Evolutionary conservation across 2,329 filamentous ascomycete species (phyloP).

Genomic region (Neurospora sp.): DNA sequence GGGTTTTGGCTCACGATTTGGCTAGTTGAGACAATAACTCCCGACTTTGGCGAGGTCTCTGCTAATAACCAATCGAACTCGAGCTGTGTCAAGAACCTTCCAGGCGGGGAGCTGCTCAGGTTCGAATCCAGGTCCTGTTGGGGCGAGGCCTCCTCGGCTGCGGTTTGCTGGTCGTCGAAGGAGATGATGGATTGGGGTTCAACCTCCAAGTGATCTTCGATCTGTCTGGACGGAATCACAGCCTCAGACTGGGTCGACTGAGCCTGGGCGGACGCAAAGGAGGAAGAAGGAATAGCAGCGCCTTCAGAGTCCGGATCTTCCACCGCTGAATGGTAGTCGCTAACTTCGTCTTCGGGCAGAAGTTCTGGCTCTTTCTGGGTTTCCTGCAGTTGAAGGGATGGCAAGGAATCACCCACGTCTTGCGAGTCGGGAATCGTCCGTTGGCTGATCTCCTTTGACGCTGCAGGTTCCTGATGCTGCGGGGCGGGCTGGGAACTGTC

Average conservation of each 20-base stretch:
- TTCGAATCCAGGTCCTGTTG: not conserved
- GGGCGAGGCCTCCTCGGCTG: not conserved
- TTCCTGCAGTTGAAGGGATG: constrained; percentile 1
- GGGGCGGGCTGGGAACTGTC: constrained; percentile 6
- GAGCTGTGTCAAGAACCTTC: not conserved
- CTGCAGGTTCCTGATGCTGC: not conserved
- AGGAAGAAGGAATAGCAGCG: not conserved
- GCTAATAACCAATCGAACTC: not conserved
- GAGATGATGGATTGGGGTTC: not conserved
- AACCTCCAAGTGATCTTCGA: not conserved
- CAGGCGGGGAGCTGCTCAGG: not conserved
- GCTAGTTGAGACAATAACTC: not conserved
- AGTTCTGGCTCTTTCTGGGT: not conserved
- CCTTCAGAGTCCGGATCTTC: not conserved
- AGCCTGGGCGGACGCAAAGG: not conserved
- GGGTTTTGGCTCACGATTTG: not conserved
- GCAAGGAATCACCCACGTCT: constrained; percentile 18
- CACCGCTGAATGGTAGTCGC: not conserved
- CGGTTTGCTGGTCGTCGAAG: not conserved
- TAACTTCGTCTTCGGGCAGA: not conserved
- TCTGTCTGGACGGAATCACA: not conserved
- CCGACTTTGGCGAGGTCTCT: not conserved
- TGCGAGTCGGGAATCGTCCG: constrained; percentile 36
- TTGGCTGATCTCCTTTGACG: constrained; percentile 18
- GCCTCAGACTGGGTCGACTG: not conserved